Conservation (phyloP, 495 filamentous ascomycete genomes). For the Pseudoneurospora amorphoporcata region DNA sequence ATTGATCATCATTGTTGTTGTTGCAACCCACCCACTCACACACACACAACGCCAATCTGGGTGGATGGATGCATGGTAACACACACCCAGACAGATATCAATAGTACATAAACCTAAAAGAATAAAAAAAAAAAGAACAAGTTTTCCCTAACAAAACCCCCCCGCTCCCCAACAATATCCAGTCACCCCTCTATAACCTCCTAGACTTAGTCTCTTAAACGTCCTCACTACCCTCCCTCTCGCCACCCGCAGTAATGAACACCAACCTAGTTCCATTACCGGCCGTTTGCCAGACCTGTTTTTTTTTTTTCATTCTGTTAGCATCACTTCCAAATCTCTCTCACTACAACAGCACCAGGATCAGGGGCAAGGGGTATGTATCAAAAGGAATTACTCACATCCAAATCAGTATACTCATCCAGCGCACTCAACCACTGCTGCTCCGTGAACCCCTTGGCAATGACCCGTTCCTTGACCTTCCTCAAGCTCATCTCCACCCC, state of each 20-base stretch:
- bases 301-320: not conserved
- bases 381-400: conserved; percentile 52
- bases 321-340: not conserved
- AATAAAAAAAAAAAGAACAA: not conserved
- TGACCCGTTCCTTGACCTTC: conserved; percentile 76
- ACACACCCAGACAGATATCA: not conserved
- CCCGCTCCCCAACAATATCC: not conserved
- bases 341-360: not conserved
- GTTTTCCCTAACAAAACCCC: not conserved
- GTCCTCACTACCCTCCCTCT: conserved; percentile 23
- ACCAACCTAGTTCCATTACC: conserved; percentile 77
- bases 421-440: conserved; percentile 79
- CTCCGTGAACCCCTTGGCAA: conserved; percentile 94
- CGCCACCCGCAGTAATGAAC: conserved; percentile 46
- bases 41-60: not conserved
- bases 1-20: too few relatives aligned
- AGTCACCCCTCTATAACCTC: not conserved
- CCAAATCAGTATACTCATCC: conserved; percentile 76
- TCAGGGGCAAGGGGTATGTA: not conserved
- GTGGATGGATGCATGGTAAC: not conserved
- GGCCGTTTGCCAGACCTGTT: conserved; percentile 88
- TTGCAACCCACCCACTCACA: not conserved
- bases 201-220: conserved; percentile 6
- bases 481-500: conserved; percentile 71
- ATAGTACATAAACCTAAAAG: too few relatives aligned